A percentile compares a stretch with the other conserved stretches of the same genome.
Conservation (phyloP, 2,329 filamentous ascomycete genomes). For the Magnaporthales sp. region DNA sequence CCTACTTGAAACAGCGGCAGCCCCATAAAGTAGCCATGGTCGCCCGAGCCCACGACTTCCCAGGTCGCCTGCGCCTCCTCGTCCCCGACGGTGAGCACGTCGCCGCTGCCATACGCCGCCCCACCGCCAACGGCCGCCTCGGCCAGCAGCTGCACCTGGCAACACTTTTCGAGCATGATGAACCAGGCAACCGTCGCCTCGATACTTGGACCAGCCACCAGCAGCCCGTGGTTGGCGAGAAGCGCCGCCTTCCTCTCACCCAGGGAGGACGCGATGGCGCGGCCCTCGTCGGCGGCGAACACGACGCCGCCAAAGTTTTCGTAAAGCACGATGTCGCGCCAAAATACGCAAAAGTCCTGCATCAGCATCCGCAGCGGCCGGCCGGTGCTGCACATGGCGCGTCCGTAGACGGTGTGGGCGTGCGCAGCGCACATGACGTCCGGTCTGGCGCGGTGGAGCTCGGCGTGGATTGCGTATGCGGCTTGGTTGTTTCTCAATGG, state of each 20-base stretch:
- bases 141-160: conserved; percentile 39
- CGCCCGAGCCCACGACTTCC: conserved; percentile 13
- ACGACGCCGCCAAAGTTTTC: conserved; percentile 41
- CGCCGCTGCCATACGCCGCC: conserved; percentile 42
- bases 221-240: conserved; percentile 45
- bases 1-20: conserved; percentile 19
- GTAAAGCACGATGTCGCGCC: conserved; percentile 37
- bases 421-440: conserved; percentile 47
- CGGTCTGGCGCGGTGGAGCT: conserved; percentile 44
- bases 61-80: conserved; percentile 15
- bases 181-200: conserved; percentile 48
- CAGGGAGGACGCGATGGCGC: conserved; percentile 35
- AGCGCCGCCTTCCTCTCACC: conserved; percentile 41
- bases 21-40: conserved; percentile 14
- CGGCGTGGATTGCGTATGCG: conserved; percentile 22
- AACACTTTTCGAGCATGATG: conserved; percentile 38
- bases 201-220: conserved; percentile 40
- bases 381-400: conserved; percentile 53
- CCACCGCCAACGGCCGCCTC: conserved; percentile 41
- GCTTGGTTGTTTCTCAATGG: conserved; percentile 6
- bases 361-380: conserved; percentile 56
- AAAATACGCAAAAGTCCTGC: conserved; percentile 53
- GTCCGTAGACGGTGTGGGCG: conserved; percentile 43
- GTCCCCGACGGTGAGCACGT: conserved; percentile 12
- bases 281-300: conserved; percentile 40